A percentile compares a stretch with the other conserved stretches of the same genome.
Conservation (phyloP, 768 basidiomycete species). For the Cystofilobasidium bisporidii region DNA sequence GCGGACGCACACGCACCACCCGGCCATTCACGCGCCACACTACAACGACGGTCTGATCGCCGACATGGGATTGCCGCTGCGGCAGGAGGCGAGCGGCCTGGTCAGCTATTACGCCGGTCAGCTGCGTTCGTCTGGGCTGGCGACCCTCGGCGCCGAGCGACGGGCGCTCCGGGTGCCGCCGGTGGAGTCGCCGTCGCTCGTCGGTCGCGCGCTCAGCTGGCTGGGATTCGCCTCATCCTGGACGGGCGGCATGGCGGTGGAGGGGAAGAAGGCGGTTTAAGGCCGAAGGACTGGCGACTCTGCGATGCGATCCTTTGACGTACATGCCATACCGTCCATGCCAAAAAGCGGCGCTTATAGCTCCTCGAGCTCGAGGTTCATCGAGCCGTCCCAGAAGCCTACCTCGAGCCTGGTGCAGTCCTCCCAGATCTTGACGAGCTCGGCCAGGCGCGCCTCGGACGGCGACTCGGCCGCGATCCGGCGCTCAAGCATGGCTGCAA, state of each 20-base stretch:
- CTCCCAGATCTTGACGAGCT: constrained; percentile 61
- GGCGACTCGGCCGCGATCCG: constrained; percentile 56
- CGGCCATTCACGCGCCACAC: neutral
- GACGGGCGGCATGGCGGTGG: too few species aligned
- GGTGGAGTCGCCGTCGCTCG: too few species aligned
- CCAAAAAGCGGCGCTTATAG: neutral
- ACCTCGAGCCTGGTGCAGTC: constrained; percentile 68
- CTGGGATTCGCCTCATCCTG: too few species aligned
- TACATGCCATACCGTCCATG: too few species aligned
- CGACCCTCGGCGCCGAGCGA: neutral
- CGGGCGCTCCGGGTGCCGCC: neutral
- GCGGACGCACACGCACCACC: neutral
- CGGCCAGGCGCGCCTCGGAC: constrained; percentile 50
- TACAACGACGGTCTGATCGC: neutral
- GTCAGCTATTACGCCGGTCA: neutral
- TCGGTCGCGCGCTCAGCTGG: too few species aligned
- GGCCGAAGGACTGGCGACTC: too few species aligned
- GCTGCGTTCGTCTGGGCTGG: neutral
- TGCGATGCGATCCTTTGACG: too few species aligned
- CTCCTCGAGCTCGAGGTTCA: constrained; percentile 35
- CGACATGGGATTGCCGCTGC: neutral
- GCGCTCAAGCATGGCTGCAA: constrained; percentile 61
- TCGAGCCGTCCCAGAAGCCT: constrained; percentile 74
- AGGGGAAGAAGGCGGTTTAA: too few species aligned
- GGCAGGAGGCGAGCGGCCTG: neutral